Conservation (phyloP, 169 alveolate species). For the Plasmodium coatneyi region DNA sequence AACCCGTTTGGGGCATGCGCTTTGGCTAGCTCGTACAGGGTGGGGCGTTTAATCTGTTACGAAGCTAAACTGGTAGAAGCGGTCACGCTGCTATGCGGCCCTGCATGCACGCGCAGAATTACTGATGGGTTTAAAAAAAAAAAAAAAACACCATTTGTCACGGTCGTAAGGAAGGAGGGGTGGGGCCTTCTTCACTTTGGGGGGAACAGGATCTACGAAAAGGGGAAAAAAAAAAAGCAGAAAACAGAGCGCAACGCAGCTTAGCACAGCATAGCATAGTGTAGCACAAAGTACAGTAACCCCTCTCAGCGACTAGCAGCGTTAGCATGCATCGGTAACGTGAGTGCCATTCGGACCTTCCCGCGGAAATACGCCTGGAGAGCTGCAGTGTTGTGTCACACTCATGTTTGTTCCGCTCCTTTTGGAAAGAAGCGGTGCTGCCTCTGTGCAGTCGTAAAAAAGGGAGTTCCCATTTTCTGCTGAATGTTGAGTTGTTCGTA, state of each 20-base stretch:
- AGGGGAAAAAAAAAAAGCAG: not conserved
- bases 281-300: not conserved
- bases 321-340: not conserved
- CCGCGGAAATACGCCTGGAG: not conserved
- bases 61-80: not conserved
- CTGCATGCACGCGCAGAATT: not conserved
- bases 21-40: not conserved
- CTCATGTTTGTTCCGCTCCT: not conserved
- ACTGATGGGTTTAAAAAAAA: not conserved
- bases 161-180: not conserved
- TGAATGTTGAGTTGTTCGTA: not conserved
- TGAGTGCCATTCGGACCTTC: not conserved
- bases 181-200: not conserved
- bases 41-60: not conserved
- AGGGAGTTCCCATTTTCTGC: not conserved
- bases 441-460: not conserved
- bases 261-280: not conserved
- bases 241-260: not conserved
- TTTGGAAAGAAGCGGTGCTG: not conserved
- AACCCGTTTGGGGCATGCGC: not conserved
- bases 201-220: not conserved
- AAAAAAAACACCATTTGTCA: not conserved
- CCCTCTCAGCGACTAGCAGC: not conserved
- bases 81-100: not conserved
- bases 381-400: not conserved